Percentiles rank a stretch among this genome's conserved stretches.
phyloP scores from a whole-genome alignment of 108 stramenopile genomes.

The Aurantiochytrium sp. region DNA sequence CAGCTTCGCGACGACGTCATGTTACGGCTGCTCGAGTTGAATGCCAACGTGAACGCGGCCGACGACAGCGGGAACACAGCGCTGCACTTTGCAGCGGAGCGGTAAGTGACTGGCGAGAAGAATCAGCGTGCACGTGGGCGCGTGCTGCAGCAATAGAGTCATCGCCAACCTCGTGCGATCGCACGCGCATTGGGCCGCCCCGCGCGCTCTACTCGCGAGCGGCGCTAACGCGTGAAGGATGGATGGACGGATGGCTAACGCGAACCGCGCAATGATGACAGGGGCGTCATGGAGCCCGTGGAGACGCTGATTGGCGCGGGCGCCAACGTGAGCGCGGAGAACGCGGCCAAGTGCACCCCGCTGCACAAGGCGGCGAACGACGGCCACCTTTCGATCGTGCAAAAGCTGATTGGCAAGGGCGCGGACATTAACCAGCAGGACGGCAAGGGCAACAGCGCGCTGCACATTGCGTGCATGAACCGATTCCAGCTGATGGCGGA shows the following conservation, averaged over 20 bases:
- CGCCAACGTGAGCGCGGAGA: constrained; percentile 24
- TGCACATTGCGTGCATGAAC: constrained; percentile 19
- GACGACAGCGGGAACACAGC: constrained; percentile 38
- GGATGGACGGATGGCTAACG: no score
- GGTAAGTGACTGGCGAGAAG: not conserved
- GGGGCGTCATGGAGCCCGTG: constrained; percentile 37
- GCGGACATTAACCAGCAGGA: constrained; percentile 37
- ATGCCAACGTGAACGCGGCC: constrained; percentile 36
- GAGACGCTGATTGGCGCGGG: constrained; percentile 31
- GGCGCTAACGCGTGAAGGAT: no score
- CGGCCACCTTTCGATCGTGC: constrained; percentile 32
- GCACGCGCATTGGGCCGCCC: no score
- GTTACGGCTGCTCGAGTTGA: not conserved
- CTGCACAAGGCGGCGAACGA: constrained; percentile 34
- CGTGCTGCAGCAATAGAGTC: no score
- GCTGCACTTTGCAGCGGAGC: constrained; percentile 37
- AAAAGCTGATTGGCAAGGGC: constrained; percentile 19
- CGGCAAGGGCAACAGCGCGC: not conserved
- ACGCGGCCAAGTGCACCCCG: constrained; percentile 1
- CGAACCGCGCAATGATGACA: no score
- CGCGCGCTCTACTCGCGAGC: no score
- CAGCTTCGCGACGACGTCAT: constrained; percentile 33
- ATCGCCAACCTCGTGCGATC: no score
- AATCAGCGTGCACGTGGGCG: no score
- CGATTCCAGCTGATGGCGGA: not conserved